Base-by-base conservation (phyloP, 2,329 filamentous ascomycete genomes). In the Ceratocystis huliohia region DNA sequence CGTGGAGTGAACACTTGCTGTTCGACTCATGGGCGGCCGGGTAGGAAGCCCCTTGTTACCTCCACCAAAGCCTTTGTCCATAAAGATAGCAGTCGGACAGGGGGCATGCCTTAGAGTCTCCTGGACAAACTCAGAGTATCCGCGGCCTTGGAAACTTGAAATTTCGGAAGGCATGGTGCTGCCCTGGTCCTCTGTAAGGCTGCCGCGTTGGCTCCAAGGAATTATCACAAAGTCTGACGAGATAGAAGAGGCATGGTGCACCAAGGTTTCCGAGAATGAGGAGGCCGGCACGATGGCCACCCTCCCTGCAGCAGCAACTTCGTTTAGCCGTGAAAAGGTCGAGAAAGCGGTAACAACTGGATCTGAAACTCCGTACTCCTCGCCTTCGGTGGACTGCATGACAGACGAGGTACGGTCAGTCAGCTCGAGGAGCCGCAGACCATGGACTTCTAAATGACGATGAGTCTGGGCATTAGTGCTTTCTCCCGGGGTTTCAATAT, bases 361-460 rank as follows among this genome's bases (percentile, higher is more conserved):
- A 7, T 66, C 65, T 7, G 41, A 66, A 61, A 66, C 62, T 72
- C 97, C 93, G 68, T 85, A 82, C 62, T 94, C 89, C 48, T 91
- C 88, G 2, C 87, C 81, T 72, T 95, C 91, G 0, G 91, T 87
- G 10, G 96, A 90, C 71, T 90, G 88, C 93, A 97, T 97, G 71
- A 96, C 93, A 20, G 91, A 92, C 0, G 93, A 96, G 53, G 90
- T 88, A 81, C 93, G 91, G 71, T 96, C 92, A 0, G 90, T 95
- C 13, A 97, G 82, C 73, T 95, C 89, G 62, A 95, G 77, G 17
- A 97, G 82, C 15, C 92, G 88, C n/a, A 96, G 77, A 41, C 91
- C 93, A 71, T 96, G 90, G 0, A 91, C 87, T 72, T 88, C 82
- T 0, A 93, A 80, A 0, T 84, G 81, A 46, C 64, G 69, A 65